Base-by-base conservation (phyloP, 768 basidiomycete genomes). In the Xerocomellus dryophilus region DNA sequence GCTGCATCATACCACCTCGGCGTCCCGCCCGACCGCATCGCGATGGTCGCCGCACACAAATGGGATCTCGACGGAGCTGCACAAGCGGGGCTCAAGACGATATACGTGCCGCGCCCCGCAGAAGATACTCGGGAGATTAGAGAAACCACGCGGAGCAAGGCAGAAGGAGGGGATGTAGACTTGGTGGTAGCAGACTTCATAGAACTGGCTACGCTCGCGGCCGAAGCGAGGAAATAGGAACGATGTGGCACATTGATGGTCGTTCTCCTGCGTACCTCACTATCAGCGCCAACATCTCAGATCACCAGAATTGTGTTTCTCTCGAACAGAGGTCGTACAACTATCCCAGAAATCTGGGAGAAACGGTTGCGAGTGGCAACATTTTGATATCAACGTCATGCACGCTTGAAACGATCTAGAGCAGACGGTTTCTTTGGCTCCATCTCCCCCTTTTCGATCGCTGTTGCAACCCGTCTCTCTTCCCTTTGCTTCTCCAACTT, bases 1-100 rank as follows among this genome's bases (percentile, higher is more conserved):
- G 73, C 76, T 3, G 78, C 80, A 1, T 65, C 76, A 1, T 71
- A 73, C 8, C 78, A 84, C 56, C 76, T 88, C 8, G 67, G 62
- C 14, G 29, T 69, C 7, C 55, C 74, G 1, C 79, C 84, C 0
- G 59, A 76, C 10, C 76, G 76, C 38, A 74, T 79, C 36, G 84
- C 80, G 2, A 81, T 88, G 79, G 85, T 88, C 9, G 85, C 86
- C 0, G 76, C 84, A 8, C 86, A 88, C 67, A 72, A 74, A 4
- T 73, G 69, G 52, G 86, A 88, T 60, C 71, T 86, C 12, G 74
- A 74, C 1, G 82, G 74, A 0, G 85, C 86, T 0, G 77, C 74
- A 1, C 62, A 60, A 0, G 67, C 74, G 4, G 86, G 86, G 1
- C 71, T 86, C 71, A 77, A 74, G 56, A 83, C 84, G 0, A 69